Conservation (phyloP, 805 yeast species). For the Limtongia smithiae region DNA sequence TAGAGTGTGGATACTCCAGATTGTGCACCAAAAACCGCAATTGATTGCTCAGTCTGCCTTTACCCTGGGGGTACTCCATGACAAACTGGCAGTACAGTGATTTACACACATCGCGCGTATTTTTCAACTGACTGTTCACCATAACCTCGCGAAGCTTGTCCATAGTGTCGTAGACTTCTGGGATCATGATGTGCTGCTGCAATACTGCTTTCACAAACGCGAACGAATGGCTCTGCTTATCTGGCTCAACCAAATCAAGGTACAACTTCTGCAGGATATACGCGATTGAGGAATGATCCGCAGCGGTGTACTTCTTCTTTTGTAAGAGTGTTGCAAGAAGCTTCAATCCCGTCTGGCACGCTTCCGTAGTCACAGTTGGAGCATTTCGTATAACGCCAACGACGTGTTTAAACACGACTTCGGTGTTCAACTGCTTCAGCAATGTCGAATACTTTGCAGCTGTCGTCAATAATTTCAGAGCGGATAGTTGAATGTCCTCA, state of each 20-base stretch:
- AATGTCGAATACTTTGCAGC: constrained; percentile 48
- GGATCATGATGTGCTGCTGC: constrained; percentile 65
- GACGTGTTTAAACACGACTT: constrained; percentile 35
- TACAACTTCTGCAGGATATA: constrained; percentile 66
- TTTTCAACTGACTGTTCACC: constrained; percentile 83
- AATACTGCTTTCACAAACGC: constrained; percentile 77
- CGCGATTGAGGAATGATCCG: constrained; percentile 69
- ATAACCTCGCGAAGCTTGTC: constrained; percentile 74
- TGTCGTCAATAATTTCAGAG: constrained; percentile 40
- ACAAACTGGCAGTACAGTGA: constrained; percentile 77
- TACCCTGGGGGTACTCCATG: constrained; percentile 93
- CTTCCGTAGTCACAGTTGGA: constrained; percentile 71
- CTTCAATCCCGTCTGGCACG: constrained; percentile 75
- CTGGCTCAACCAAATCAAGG: constrained; percentile 89
- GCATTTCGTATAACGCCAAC: constrained; percentile 62
- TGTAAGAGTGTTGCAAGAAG: constrained; percentile 70
- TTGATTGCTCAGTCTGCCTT: constrained; percentile 76
- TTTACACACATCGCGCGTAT: constrained; percentile 80
- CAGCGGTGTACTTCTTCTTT: constrained; percentile 58
- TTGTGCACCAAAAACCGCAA: constrained; percentile 77
- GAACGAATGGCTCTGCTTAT: constrained; percentile 82
- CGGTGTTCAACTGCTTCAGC: constrained; percentile 44
- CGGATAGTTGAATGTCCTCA: constrained; percentile 71
- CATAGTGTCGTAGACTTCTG: constrained; percentile 88
- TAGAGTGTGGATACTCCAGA: constrained; percentile 75